phyloP scores from a whole-genome alignment of 441 rosid species.

The Metrosideros polymorpha region DNA sequence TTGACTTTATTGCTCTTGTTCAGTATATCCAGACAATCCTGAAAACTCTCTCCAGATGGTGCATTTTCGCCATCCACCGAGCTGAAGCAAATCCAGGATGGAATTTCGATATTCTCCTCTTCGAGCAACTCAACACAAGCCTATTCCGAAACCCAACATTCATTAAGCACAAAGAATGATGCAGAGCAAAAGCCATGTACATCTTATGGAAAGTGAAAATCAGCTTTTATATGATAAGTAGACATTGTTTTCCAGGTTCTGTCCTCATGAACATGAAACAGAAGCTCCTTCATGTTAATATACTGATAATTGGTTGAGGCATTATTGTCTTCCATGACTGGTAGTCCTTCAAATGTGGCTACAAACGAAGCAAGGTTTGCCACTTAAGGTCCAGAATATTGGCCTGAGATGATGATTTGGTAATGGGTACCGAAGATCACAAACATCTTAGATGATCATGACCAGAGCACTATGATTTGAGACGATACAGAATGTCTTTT shows the following conservation, averaged over 20 bases:
- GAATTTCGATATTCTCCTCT: conserved; percentile 70
- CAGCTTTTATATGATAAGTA: background rate
- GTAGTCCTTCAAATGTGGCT: background rate
- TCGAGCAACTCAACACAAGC: conserved; percentile 78
- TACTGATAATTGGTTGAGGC: background rate
- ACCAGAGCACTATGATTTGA: background rate
- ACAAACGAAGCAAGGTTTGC: background rate
- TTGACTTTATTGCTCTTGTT: conserved; percentile 46
- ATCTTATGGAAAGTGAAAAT: background rate
- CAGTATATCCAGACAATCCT: conserved; percentile 49
- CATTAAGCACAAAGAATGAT: background rate
- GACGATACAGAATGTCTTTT: background rate
- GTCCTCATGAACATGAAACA: background rate
- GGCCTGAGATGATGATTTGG: background rate
- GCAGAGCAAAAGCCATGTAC: background rate
- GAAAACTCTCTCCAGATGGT: conserved; percentile 74
- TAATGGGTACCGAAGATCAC: background rate
- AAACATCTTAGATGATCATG: background rate
- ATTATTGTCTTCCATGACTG: background rate
- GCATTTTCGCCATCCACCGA: conserved; percentile 75
- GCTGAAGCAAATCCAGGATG: conserved; percentile 89
- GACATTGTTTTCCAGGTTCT: background rate
- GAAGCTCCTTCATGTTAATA: background rate
- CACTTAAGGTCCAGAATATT: background rate
- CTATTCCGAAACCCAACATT: conserved; percentile 11